Conservation (phyloP, 371 early-diverging fungal species). For the Umbelopsis sp. region DNA sequence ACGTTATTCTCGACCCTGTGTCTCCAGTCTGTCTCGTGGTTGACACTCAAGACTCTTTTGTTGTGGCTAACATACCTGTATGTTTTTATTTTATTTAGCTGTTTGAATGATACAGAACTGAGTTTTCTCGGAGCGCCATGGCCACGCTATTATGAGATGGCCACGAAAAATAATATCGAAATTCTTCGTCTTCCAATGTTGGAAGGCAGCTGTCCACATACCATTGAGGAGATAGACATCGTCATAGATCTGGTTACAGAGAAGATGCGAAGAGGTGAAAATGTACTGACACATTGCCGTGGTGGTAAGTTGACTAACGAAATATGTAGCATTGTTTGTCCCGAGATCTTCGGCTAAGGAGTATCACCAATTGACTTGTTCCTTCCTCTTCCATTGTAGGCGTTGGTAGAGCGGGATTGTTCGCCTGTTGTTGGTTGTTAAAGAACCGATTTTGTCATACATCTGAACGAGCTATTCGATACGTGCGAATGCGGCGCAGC, state of each 20-base stretch:
- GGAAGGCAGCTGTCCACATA: conserved; percentile 75
- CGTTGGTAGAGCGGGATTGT: conserved; percentile 77
- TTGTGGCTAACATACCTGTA: background rate
- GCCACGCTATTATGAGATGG: conserved; percentile 63
- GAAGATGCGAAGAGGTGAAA: conserved; percentile 53
- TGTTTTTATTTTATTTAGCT: conserved; percentile 48
- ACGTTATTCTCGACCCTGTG: background rate
- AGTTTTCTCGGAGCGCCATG: conserved; percentile 73
- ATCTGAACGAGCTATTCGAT: conserved; percentile 57
- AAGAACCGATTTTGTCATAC: conserved; percentile 50
- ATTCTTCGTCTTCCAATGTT: conserved; percentile 70
- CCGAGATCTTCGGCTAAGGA: background rate
- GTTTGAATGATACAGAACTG: conserved; percentile 73
- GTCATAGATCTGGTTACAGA: conserved; percentile 59
- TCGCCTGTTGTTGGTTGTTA: conserved; percentile 79
- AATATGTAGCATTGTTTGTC: background rate
- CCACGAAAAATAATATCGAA: conserved; percentile 56
- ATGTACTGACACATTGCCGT: conserved; percentile 77
- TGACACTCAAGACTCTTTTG: background rate
- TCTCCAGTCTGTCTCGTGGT: background rate
- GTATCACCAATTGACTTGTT: background rate
- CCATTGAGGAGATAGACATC: conserved; percentile 60
- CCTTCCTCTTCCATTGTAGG: conserved; percentile 36
- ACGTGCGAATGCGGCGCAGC: conserved; percentile 59
- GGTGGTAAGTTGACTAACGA: conserved; percentile 56